phyloP scores from a whole-genome alignment of 371 early-diverging fungal genomes.

The Rhizopus sp. region DNA sequence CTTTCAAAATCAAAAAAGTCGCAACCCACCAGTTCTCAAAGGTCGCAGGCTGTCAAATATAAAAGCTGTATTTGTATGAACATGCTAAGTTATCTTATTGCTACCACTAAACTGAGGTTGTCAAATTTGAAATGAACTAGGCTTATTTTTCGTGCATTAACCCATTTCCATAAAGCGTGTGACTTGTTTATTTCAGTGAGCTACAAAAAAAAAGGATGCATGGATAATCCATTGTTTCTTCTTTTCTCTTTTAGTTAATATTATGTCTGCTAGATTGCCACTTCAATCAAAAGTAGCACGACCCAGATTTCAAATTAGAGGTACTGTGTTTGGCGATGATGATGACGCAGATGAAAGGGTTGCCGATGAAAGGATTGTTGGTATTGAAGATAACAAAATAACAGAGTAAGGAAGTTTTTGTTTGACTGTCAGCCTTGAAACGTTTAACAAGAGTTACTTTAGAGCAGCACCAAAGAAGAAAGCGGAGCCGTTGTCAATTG shows the following conservation, averaged over 20 bases:
- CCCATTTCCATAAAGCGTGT: no score
- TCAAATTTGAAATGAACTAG: no score
- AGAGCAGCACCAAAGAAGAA: constrained; percentile 48
- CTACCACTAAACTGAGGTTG: no score
- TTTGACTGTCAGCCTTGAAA: neutral
- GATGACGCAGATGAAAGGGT: constrained; percentile 46
- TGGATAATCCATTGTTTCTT: no score
- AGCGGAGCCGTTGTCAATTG: constrained; percentile 47
- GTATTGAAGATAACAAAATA: constrained; percentile 56
- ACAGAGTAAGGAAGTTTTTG: constrained; percentile 43
- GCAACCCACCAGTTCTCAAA: no score
- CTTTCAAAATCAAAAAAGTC: no score
- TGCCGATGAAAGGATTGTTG: constrained; percentile 49
- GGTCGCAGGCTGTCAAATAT: no score
- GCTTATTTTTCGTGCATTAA: no score
- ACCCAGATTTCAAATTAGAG: constrained; percentile 28
- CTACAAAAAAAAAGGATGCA: no score
- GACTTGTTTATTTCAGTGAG: no score
- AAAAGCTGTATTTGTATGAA: no score
- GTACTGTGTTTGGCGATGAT: constrained; percentile 32
- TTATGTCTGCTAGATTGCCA: constrained; percentile 25
- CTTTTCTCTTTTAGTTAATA: neutral
- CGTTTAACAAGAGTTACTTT: neutral
- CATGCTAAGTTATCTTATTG: no score
- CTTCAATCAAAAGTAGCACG: constrained; percentile 24